Conservation (phyloP, 169 alveolate species). For the Plasmodium relictum region DNA sequence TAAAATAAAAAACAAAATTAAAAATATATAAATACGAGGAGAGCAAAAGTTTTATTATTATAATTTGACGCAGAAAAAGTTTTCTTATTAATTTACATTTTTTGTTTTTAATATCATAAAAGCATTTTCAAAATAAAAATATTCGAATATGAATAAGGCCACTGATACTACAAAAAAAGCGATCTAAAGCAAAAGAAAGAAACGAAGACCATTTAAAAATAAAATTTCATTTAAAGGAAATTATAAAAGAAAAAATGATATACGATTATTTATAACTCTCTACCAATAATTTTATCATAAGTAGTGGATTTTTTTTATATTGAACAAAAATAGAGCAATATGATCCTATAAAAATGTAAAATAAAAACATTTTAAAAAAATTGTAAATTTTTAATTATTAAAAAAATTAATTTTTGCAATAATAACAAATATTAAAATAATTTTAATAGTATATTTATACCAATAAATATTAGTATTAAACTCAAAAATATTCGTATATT, state of each 20-base stretch:
- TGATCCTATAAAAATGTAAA: conserved; percentile 15
- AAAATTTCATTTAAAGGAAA: too few relatives aligned
- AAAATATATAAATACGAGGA: neutral
- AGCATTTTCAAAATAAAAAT: conserved; percentile 35
- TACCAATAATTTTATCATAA: conserved; percentile 63
- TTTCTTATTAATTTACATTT: conserved; percentile 1
- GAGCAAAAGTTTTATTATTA: too few relatives aligned
- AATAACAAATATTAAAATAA: neutral
- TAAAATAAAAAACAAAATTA: neutral
- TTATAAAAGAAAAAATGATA: too few relatives aligned
- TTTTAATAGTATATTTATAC: neutral
- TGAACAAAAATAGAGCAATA: conserved; percentile 61
- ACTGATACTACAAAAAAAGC: conserved; percentile 51
- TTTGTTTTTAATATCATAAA: conserved; percentile 57
- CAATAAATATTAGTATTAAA: conserved; percentile 47
- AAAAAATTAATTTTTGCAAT: neutral
- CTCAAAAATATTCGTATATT: conserved; percentile 43
- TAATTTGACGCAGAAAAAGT: too few relatives aligned
- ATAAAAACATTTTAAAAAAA: neutral
- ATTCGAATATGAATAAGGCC: conserved; percentile 26
- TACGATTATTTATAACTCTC: too few relatives aligned
- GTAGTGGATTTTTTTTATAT: conserved; percentile 52
- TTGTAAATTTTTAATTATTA: neutral
- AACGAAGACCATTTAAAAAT: neutral
- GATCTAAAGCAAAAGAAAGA: conserved; percentile 15